These are phyloP conservation scores for Cystobasidium sp. DNA, from an alignment of 1,284 basidiomycete genomes.

Conservation along the genomic window DNA sequence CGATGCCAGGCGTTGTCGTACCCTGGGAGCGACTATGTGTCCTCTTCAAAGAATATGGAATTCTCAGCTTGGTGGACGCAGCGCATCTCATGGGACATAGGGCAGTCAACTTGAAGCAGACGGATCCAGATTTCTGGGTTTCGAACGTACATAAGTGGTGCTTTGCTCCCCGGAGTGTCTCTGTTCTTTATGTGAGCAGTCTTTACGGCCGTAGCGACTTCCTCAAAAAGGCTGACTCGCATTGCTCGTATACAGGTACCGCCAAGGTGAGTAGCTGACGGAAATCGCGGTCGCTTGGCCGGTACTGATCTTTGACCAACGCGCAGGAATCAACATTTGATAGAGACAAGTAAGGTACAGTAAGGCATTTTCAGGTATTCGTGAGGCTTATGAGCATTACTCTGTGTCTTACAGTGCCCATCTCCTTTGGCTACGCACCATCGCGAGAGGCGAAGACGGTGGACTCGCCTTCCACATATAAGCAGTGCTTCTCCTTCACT, in stretches of 20 bases:
- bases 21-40: constrained; percentile 55
- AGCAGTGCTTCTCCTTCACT: constrained; percentile 24
- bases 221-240: neutral
- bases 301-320: neutral
- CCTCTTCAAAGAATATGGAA: constrained; percentile 50
- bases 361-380: neutral
- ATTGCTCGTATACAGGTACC: constrained; percentile 18
- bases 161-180: constrained; percentile 53
- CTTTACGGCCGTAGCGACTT: neutral
- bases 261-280: constrained; percentile 19
- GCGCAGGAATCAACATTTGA: constrained; percentile 47
- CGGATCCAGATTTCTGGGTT: constrained; percentile 56
- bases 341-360: constrained; percentile 43
- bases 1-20: constrained; percentile 54
- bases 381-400: neutral
- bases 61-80: constrained; percentile 55
- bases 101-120: constrained; percentile 49
- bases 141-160: constrained; percentile 54
- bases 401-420: constrained; percentile 26
- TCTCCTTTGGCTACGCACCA: constrained; percentile 30
- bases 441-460: constrained; percentile 25
- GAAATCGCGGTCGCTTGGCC: neutral
- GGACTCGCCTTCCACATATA: constrained; percentile 22
- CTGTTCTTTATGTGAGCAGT: constrained; percentile 53
- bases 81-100: constrained; percentile 57